phyloP scores from a whole-genome alignment of 2,329 filamentous ascomycete species.

The Neopestalotiopsis sp. region DNA sequence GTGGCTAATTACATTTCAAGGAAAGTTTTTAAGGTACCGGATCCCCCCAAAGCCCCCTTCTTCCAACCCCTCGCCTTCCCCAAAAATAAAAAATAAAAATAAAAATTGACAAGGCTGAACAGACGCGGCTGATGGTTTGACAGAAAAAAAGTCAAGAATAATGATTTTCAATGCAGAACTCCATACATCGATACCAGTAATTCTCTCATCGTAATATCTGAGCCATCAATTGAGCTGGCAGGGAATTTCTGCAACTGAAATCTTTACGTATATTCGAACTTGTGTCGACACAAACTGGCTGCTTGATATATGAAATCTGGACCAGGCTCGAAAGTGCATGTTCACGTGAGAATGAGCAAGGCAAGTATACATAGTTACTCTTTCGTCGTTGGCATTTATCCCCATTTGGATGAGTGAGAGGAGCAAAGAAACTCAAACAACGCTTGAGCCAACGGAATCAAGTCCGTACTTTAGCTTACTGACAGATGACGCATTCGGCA shows the following conservation, averaged over 20 bases:
- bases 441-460: not conserved
- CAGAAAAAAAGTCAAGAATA: not conserved
- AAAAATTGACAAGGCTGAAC: not conserved
- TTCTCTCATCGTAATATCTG: no score
- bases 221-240: no score
- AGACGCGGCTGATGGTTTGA: not conserved
- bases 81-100: not conserved
- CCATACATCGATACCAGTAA: not conserved
- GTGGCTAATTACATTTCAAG: not conserved
- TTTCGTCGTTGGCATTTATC: no score
- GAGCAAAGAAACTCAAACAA: no score
- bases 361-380: no score
- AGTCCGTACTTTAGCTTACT: not conserved
- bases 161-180: not conserved
- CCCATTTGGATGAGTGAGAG: no score
- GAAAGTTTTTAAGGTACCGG: not conserved
- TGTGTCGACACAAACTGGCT: no score
- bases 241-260: no score
- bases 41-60: not conserved
- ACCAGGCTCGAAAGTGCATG: no score
- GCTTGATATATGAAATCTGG: no score
- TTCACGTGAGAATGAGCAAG: no score
- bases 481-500: conserved; percentile 1
- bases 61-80: not conserved
- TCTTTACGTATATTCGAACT: no score